Evolutionary conservation across 257 asterid species (phyloP), one percentile per base, ranked within the genome.

Genomic region (Fraxinus cuspidata): DNA sequence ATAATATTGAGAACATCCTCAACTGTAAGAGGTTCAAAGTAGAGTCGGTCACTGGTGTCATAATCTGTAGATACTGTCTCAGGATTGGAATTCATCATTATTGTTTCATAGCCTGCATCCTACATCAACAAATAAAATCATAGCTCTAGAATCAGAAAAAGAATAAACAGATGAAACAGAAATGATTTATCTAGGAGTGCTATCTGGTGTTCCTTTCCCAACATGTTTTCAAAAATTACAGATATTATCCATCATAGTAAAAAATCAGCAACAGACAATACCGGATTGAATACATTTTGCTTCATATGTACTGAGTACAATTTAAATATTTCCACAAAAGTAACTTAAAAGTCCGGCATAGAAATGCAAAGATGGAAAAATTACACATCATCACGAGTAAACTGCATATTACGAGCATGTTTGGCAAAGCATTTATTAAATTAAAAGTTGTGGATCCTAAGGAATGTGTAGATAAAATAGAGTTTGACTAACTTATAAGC

Each of bases 1-100:
- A 96, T 96, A 83, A 93, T 81, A 78, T 93, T 96, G 10, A 92
- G 86, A 72, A 96, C 99, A 81, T 96, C 98, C 80, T 96, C 99
- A 32, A 92, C 92, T 2, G 99, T 96, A 72, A 96, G 91, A 60
- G 99, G 98, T 81, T 96, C 99, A 77, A 96, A 96, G 88, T 96
- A 96, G 44, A 93, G 97, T 13, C 98, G 95, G 65, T 96, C 99
- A 76, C 98, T 96, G 23, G 98, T 93, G 90, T 93, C 98, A 28
- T 96, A 96, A 84, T 96, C 99, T 31, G 98, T 96, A 13, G 97
- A 93, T 69, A 93, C 99, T 31, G 97, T 96, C 84, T 96, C 98
- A 1, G 98, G 99, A 82, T 96, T 96, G 74, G 99, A 96, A 82
- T 96, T 96, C 97, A 93, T 93, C 98, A 96, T 96, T 84, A 96